A percentile compares a stretch with the other conserved stretches of the same genome.
Evolutionary conservation across 495 filamentous ascomycete species (phyloP).

Genomic region (Penicillium silybi): DNA sequence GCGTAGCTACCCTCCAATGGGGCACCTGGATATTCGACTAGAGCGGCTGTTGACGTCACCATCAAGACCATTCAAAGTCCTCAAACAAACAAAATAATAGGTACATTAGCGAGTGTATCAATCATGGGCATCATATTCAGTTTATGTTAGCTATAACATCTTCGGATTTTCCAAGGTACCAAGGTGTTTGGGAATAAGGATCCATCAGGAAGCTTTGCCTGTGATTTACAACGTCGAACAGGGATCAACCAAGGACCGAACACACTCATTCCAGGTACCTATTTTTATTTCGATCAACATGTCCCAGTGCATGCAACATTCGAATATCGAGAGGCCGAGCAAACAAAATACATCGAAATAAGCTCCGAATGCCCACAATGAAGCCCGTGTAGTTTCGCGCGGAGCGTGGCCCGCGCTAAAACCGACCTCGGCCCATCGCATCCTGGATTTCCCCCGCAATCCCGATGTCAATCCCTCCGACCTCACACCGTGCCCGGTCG

Average conservation of each 20-base stretch:
- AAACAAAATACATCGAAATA: neutral
- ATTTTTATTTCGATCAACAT: neutral
- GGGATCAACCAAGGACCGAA: neutral
- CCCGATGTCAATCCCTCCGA: conserved; percentile 1
- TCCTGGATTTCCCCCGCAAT: conserved; percentile 20
- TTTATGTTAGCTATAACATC: too few relatives aligned
- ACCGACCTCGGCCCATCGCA: conserved; percentile 19
- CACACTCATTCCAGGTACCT: neutral
- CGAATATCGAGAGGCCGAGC: neutral
- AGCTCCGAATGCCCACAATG: neutral
- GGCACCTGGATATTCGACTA: neutral
- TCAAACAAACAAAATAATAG: neutral
- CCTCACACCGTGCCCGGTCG: neutral
- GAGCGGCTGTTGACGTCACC: neutral
- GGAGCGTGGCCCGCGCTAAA: neutral
- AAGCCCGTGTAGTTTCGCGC: neutral
- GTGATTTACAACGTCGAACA: neutral
- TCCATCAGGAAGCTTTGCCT: neutral
- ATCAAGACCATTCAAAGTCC: neutral
- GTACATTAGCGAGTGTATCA: neutral
- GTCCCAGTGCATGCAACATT: neutral
- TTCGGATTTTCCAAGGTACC: too few relatives aligned
- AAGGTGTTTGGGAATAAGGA: too few relatives aligned
- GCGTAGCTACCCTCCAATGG: neutral
- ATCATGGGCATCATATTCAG: neutral